Evolutionary conservation across 495 filamentous ascomycete genomes (phyloP).

Genomic region (Lophium mytilinum): DNA sequence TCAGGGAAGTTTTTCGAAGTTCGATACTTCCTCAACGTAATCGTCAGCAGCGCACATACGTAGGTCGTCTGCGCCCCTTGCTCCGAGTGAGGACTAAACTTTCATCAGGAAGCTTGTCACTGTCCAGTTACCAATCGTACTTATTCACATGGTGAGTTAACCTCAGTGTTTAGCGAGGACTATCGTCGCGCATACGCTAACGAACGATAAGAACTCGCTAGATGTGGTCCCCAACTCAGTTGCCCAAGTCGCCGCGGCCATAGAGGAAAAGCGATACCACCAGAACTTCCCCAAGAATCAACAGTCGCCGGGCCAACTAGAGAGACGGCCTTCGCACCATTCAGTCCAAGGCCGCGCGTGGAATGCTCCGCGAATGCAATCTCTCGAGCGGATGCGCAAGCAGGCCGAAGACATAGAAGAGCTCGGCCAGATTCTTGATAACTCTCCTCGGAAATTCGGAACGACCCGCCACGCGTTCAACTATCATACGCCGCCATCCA

Average conservation of each 20-base stretch:
- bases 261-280: slow-evolving; percentile 40
- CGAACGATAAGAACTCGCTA: slow-evolving; percentile 41
- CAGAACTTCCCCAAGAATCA: slow-evolving; percentile 1
- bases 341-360: slow-evolving; percentile 36
- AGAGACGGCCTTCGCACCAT: slow-evolving; percentile 25
- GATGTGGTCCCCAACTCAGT: slow-evolving; percentile 54
- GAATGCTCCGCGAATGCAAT: slow-evolving; percentile 34
- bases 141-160: slow-evolving; percentile 44
- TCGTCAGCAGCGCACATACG: slow-evolving; percentile 38
- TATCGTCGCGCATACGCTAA: slow-evolving; percentile 12
- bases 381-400: slow-evolving; percentile 30
- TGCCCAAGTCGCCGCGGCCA: slow-evolving; percentile 47
- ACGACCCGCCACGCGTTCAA: slow-evolving; percentile 11
- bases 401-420: slow-evolving; percentile 27
- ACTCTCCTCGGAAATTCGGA: slow-evolving; percentile 28
- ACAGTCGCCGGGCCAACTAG: slow-evolving; percentile 7
- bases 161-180: neutral
- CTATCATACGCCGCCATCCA: slow-evolving; percentile 30
- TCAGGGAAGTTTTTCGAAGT: slow-evolving; percentile 44
- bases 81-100: slow-evolving; percentile 1
- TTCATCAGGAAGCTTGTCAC: slow-evolving; percentile 37
- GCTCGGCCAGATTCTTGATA: slow-evolving; percentile 27
- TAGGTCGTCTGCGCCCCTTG: slow-evolving; percentile 20
- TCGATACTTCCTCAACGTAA: slow-evolving; percentile 45
- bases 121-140: slow-evolving; percentile 47